Base-by-base conservation (phyloP, 768 basidiomycete species). In the Xerocomellus amylosporus region DNA sequence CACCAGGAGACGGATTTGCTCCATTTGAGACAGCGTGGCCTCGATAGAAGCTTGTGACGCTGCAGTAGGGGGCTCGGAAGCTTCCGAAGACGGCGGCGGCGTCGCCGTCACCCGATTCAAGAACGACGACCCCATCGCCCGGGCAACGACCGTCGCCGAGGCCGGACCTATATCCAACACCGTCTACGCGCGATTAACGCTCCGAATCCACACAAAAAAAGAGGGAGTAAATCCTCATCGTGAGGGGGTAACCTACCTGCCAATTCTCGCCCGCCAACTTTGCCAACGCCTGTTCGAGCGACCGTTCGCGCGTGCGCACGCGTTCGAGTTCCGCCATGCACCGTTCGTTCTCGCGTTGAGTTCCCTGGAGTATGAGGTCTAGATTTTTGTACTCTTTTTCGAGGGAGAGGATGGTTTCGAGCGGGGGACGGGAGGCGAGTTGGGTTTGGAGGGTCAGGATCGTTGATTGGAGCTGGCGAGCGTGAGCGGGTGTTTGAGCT, bases 291-390 rank as follows among this genome's bases (percentile, higher is more conserved):
- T 81, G 78, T 65, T 93, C 90, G 34, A 92, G 79, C 70, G 82
- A 76, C 68, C 89, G 88, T 70, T 90, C 88, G 46, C 90, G 77
- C n/a, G 76, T 77, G 54, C 82, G 88, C 4, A 75, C 78, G 58
- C 86, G 77, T 52, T 92, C 90, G 3, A 90, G 75, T 54, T 91
- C 88, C 0, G 81, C 77, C 90, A 93, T 92, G 58, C 85, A 87
- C 46, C 86, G 77, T 61, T 92, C 90, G 62, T 93, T 93, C 73
- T 93, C 91, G 46, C 89, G 75, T 58, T 91, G 89, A 0, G 90
- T 92, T 0, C 90, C 90, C 55, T 88, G 82, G 0, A 91, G 71
- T 4, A 93, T 74, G 17, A 93, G 74, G 37, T 91, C 90, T 1
- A 91, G 73, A 53, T 88, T 86, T 61, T 83, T 83, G 62, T 85